Base-by-base conservation (phyloP, 1,139 yeast genomes). In the Geotrichum europaeum region DNA sequence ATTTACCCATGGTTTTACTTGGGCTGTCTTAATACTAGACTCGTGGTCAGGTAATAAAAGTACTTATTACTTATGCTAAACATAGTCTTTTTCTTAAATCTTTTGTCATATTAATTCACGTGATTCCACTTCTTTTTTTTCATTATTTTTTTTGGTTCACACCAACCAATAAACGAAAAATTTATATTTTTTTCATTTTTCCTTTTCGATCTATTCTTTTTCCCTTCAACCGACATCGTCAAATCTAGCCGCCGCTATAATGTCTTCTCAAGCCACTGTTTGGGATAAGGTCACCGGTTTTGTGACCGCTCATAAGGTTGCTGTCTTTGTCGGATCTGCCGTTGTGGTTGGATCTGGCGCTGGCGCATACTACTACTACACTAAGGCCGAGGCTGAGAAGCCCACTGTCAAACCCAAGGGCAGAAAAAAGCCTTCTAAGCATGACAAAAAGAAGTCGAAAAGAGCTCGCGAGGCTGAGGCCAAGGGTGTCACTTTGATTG, bases 341-440 rank as follows among this genome's bases (percentile, higher is more conserved):
- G 67, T 71, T 20, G 73, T 73, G n/a, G 69, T 68, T 30, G 73
- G 74, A 43, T 71, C 73, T 20, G 70, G 72, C 49, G 74, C 73
- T 30, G 67, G 70, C 18, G 66, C 70, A 12, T 70, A 70, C 63
- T 73, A 73, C 61, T 65, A 62, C 65, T 64, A 53, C 47, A 54
- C 58, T 54, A 56, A 52, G 52, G 51, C 56, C n/a, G 53, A 51
- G 12, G 49, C 60, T 24, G 52, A 22, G n/a, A 55, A 45, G 61
- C 49, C 57, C 4, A 22, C 51, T 55, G 53, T 59, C 25, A 64
- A 65, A 64, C 56, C 64, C 49, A 54, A 60, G 36, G 59, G 64
- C 40, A 65, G 68, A 59, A 69, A 70, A 68, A 66, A 67, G 62
- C 68, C 69, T 60, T 68, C 67, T 62, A 67, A 68, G 62, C 68